Evolutionary conservation across 805 yeast genomes (phyloP).

Genomic region (Clavispora santaluciae): DNA sequence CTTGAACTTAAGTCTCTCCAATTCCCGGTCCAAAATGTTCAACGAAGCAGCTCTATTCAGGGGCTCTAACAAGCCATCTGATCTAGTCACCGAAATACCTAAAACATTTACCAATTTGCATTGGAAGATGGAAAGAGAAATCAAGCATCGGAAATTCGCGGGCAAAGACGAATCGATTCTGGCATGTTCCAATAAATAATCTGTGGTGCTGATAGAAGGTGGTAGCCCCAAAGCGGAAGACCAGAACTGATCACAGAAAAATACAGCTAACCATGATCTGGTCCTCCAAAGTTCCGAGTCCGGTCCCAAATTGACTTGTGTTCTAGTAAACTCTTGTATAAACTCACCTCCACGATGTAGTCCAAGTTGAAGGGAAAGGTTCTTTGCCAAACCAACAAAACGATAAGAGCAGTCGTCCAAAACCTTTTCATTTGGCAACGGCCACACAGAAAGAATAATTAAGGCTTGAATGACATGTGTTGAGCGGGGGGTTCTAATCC

Average conservation of each 20-base stretch:
- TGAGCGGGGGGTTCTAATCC: constrained; percentile 90
- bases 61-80: constrained; percentile 87
- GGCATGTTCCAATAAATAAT: constrained; percentile 75
- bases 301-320: constrained; percentile 76
- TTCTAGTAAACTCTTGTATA: constrained; percentile 83
- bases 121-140: constrained; percentile 75
- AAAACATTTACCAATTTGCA: constrained; percentile 76
- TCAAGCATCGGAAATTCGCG: constrained; percentile 62
- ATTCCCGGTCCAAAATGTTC: constrained; percentile 71
- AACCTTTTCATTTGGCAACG: constrained; percentile 86
- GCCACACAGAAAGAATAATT: constrained; percentile 84
- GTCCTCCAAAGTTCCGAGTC: constrained; percentile 95
- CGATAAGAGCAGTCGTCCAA: constrained; percentile 89
- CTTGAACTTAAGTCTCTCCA: constrained; percentile 64
- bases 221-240: constrained; percentile 84
- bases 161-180: constrained; percentile 64
- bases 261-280: constrained; percentile 85
- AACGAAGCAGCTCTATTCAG: constrained; percentile 75
- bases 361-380: constrained; percentile 79
- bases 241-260: constrained; percentile 87
- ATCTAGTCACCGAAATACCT: constrained; percentile 80
- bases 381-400: constrained; percentile 82
- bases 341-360: constrained; percentile 84
- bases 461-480: constrained; percentile 91
- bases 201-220: constrained; percentile 73